Base-by-base conservation (phyloP, 1,139 yeast species). In the Scheffersomyces titani region DNA sequence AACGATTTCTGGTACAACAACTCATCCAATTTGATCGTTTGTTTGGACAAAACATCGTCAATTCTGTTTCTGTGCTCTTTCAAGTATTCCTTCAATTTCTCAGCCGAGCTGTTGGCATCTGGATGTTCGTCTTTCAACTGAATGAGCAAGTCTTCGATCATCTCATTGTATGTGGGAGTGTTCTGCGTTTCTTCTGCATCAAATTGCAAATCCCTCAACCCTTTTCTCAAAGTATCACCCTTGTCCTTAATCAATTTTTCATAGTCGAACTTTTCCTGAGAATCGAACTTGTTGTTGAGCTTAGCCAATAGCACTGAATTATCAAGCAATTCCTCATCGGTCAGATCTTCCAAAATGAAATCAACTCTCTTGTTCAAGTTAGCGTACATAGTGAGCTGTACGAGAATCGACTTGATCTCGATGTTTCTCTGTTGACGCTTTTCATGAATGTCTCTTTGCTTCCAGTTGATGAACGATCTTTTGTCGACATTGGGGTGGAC, bases 401-500 rank as follows among this genome's bases (percentile, higher is more conserved):
- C 83, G 63, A 88, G 86, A 54, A 93, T 80, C 44, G 90, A 86
- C 61, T 84, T 85, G 70, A 92, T 89, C 65, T 93, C 94, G 49
- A 78, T 71, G 68, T 90, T 90, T 70, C 97, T 77, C 70, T 90
- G 91, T 51, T 82, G 85, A 59, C 99, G 87, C 74, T 93, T 89
- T 70, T 93, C 98, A 70, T 94, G 99, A 62, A 96, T 94, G 66
- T 93, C 97, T 68, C 97, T 89, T 75, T 96, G 99, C 70, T 92
- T 94, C 99, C 98, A 94, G 60, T 87, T 86, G 66, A 96, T 91
- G 66, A 96, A 93, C 1, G 98, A 92, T 53, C 79, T 80, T 71
- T 96, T 96, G 73, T 96, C 99, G 44, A 96, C 99, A 69, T 96
- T 96, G 58, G 99, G 99, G 71, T 96, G 99, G 9, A 93, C 99